Percentiles rank a stretch among this genome's conserved stretches.
Conservation (phyloP, 164 flowering plant species). For the Akebia trifoliata region DNA sequence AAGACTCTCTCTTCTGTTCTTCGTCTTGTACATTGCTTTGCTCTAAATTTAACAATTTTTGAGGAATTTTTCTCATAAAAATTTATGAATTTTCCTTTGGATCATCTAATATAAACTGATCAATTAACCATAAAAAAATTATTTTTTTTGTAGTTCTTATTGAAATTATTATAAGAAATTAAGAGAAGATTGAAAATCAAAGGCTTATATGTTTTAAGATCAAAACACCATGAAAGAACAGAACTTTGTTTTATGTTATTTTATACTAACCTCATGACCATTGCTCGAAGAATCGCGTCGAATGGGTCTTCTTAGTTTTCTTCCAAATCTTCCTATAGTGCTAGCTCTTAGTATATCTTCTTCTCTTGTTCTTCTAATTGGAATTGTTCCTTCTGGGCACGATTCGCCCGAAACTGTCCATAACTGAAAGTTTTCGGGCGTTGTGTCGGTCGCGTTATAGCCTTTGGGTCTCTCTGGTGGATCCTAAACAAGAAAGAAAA, state of each 20-base stretch:
- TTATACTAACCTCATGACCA: slow-evolving; percentile 80
- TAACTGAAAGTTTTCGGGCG: slow-evolving; percentile 46
- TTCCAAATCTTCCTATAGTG: slow-evolving; percentile 56
- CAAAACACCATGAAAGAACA: not conserved
- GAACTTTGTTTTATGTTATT: not conserved
- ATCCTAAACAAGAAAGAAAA: slow-evolving; percentile 40
- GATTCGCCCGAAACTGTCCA: slow-evolving; percentile 69
- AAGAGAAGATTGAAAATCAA: no score
- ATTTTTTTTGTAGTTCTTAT: no score
- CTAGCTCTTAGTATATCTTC: slow-evolving; percentile 68
- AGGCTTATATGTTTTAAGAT: not conserved
- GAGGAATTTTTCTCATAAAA: no score
- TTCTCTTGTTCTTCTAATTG: slow-evolving; percentile 86
- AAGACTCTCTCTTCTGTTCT: slow-evolving; percentile 1
- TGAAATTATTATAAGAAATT: no score
- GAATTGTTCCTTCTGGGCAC: slow-evolving; percentile 87
- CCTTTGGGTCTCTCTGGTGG: slow-evolving; percentile 80
- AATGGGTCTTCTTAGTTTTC: slow-evolving; percentile 44
- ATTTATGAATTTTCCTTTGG: no score
- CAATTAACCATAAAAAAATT: no score
- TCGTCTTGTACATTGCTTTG: no score
- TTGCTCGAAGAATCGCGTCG: slow-evolving; percentile 67
- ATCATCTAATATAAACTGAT: no score
- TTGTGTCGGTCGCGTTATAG: slow-evolving; percentile 23
- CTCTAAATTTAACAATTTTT: not conserved